Evolutionary conservation across 805 yeast species (phyloP), one percentile per base, ranked within the genome.

Genomic region (Ogataea haglerorum): DNA sequence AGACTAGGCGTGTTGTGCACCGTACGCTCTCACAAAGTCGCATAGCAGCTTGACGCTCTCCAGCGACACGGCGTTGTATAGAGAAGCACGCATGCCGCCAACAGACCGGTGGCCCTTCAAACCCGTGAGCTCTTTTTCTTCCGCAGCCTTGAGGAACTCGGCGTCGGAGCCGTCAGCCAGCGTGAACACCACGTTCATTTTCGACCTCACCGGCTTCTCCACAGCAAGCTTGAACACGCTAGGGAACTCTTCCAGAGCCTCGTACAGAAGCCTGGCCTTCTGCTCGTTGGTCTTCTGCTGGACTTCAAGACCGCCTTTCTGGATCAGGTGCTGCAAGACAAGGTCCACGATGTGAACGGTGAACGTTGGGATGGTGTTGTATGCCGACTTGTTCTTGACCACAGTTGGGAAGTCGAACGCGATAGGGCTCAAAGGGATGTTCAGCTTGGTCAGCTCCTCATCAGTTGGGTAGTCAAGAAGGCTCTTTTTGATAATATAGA

Each of bases 71-170:
- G 98, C 96, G 57, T 93, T 91, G 64, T 91, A 90, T 40, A 89
- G 69, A 10, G 97, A 89, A 12, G 95, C 90, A 64, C 99, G 82
- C 65, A 93, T 84, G 22, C 99, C 99, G 37, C 98, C 98, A 31
- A 91, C 98, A 4, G 96, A 87, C 62, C 98, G 78, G 65, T 91
- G 98, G 30, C 99, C 98, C 66, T 89, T 86, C 56, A 91, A 73
- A 6, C 97, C 98, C 5, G 80, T 68, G 47, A 93, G 70, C 2
- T 76, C 73, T 19, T 62, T 75, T 17, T 69, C 73, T 30, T 50
- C 61, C 3, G 97, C 95, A 34, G 72, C 80, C 46, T 76, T 68
- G 46, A 91, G 56, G 65, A 93, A 93, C 45, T 75, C 66, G 5
- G 74, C 71, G 56, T 90, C 96, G 3, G 61, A 58, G 3, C 75